Evolutionary conservation across 1,139 yeast genomes (phyloP).

Genomic region (Zygoascus hellenicus): DNA sequence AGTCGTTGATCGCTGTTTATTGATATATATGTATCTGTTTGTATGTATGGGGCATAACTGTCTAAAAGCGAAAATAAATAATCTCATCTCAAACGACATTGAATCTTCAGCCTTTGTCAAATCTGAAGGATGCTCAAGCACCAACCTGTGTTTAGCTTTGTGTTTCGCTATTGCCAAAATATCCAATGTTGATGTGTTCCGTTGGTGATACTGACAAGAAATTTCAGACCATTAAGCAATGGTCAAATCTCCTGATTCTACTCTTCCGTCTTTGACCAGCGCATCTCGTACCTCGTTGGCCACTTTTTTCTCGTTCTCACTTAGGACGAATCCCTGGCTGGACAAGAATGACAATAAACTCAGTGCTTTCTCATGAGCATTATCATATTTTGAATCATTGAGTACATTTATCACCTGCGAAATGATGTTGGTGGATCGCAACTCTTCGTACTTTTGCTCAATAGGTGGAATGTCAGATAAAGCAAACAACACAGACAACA

Average conservation of each 20-base stretch:
- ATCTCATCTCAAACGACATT: no score
- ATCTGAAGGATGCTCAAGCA: no score
- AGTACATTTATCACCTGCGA: conserved; percentile 38
- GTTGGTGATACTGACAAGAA: no score
- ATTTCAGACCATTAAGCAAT: not conserved
- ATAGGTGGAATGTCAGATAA: conserved; percentile 49
- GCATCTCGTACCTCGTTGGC: not conserved
- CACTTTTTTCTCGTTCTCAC: conserved; percentile 1
- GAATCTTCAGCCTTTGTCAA: no score
- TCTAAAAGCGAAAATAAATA: no score
- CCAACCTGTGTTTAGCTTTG: no score
- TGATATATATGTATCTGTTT: no score
- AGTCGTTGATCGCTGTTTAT: no score
- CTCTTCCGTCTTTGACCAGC: not conserved
- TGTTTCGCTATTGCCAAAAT: no score
- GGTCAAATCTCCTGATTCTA: not conserved
- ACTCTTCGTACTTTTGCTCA: conserved; percentile 35
- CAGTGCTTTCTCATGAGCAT: conserved; percentile 7
- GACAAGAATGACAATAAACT: not conserved
- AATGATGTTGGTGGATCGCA: conserved; percentile 42
- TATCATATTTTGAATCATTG: conserved; percentile 36
- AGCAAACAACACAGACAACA: conserved; percentile 49
- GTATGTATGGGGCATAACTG: no score
- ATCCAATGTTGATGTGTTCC: no score
- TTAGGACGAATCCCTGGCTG: not conserved